These are phyloP conservation scores for Holtermannia corniformis DNA, from an alignment of 768 basidiomycete species.

Conservation along the genomic window DNA sequence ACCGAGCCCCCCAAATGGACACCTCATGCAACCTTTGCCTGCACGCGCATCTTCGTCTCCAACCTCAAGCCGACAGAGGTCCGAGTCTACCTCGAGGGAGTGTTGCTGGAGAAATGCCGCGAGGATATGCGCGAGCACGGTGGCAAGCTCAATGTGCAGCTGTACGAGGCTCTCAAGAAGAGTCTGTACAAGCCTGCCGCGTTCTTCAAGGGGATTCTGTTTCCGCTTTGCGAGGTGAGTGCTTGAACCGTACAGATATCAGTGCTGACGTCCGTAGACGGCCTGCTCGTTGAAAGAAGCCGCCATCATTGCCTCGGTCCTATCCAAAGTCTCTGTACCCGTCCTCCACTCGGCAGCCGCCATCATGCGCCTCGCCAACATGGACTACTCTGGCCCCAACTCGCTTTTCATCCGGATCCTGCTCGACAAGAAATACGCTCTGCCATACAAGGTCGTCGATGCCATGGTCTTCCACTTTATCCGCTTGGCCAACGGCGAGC, in stretches of 20 bases:
- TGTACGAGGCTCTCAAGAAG: constrained; percentile 85
- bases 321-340: constrained; percentile 83
- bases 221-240: constrained; percentile 83
- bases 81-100: constrained; percentile 81
- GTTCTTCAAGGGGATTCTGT: constrained; percentile 96
- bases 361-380: constrained; percentile 78
- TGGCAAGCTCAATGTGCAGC: constrained; percentile 83
- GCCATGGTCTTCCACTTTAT: constrained; percentile 97
- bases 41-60: constrained; percentile 90
- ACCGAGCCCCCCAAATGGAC: constrained; percentile 91
- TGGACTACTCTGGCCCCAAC: constrained; percentile 94
- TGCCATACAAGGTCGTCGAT: constrained; percentile 96
- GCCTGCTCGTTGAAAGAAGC: constrained; percentile 91
- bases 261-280: constrained; percentile 42
- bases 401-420: constrained; percentile 94
- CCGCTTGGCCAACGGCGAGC: constrained; percentile 73
- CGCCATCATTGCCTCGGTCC: constrained; percentile 81
- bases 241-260: background rate
- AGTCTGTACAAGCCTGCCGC: constrained; percentile 92
- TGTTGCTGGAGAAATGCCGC: constrained; percentile 77
- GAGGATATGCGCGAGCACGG: constrained; percentile 71
- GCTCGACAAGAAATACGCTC: constrained; percentile 92
- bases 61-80: constrained; percentile 94
- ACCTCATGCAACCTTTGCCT: constrained; percentile 86
- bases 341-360: constrained; percentile 96